Conservation (phyloP, 225 moss, liverwort and hornwort species). For the Climacium dendroides region DNA sequence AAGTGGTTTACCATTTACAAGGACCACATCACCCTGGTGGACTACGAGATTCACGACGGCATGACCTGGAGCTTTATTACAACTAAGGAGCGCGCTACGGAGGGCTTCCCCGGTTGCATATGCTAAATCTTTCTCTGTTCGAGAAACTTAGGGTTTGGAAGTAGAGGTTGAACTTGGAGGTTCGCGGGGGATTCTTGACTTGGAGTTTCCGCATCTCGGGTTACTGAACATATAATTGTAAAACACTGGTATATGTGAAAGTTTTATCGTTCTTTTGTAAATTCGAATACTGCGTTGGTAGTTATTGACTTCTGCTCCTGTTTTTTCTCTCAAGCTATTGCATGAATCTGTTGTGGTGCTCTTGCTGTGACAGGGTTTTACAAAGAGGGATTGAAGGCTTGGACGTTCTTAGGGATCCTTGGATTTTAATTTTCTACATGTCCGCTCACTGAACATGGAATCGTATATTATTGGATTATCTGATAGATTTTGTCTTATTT, state of each 20-base stretch:
- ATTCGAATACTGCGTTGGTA: not conserved
- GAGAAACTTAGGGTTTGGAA: not conserved
- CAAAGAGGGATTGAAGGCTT: not conserved
- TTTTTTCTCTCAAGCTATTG: not conserved
- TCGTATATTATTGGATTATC: not conserved
- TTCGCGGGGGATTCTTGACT: not conserved
- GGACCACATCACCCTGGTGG: slow-evolving; percentile 46
- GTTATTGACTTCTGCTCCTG: not conserved
- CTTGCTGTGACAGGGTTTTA: not conserved
- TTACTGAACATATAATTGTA: not conserved
- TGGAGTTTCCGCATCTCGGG: not conserved
- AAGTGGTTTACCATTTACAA: slow-evolving; percentile 65
- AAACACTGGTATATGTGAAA: not conserved
- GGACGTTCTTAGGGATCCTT: not conserved
- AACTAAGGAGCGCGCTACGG: not conserved
- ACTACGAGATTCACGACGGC: slow-evolving; percentile 65
- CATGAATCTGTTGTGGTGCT: not conserved
- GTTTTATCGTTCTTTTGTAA: no score
- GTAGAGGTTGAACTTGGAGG: not conserved
- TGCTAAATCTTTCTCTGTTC: not conserved
- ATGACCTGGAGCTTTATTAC: slow-evolving; percentile 66
- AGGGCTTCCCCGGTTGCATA: not conserved
- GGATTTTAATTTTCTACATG: not conserved
- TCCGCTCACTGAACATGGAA: not conserved
- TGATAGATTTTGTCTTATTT: not conserved